Base-by-base conservation (phyloP, 1,139 yeast genomes). In the Taiozyma sp. region DNA sequence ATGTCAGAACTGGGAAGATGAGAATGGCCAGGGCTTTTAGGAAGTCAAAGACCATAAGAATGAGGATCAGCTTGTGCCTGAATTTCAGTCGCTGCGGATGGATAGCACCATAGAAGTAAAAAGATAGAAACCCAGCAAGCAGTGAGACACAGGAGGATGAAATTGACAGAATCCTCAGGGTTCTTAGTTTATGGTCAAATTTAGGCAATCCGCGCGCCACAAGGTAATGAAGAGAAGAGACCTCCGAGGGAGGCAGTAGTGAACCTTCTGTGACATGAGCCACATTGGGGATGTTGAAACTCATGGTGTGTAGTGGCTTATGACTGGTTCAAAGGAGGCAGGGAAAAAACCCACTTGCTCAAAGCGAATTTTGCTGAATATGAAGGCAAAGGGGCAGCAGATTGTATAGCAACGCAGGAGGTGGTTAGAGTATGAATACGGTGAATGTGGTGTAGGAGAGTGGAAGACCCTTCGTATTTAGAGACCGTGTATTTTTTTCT, bases 21-120 rank as follows among this genome's bases (percentile, higher is more conserved):
- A 90, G 67, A 48, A 90, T 75, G 32, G 86, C 76, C 16, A 83
- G 61, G 1, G 95, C 93, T 68, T 91, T 90, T 48, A 88, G 68
- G 54, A 87, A 79, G 68, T 91, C 97, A 64, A 81, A 88, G 29
- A 79, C 68, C 27, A 89, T 72, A 50, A 91, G 72, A 52, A 87
- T 79, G 50, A 83, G 71, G 60, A 91, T 83, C 54, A 91, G 74
- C 55, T 81, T 83, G 66, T 89, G 96, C 44, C 96, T 74, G 64
- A 86, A 87, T 41, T 83, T 82, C 44, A 78, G 64, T 52, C 83
- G 71, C 55, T 79, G 70, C 2, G 83, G 86, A 62, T 84, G 90
- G 41, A 85, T 83, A 52, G 84, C 81, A 9, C 75, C 68, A 57
- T 81, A 73, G 58, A 76, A 68, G 63, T 82, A 83, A 53, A 85